Evolutionary conservation across 2,329 filamentous ascomycete species (phyloP).

Genomic region (Pseudovirgaria hyperparasitica): DNA sequence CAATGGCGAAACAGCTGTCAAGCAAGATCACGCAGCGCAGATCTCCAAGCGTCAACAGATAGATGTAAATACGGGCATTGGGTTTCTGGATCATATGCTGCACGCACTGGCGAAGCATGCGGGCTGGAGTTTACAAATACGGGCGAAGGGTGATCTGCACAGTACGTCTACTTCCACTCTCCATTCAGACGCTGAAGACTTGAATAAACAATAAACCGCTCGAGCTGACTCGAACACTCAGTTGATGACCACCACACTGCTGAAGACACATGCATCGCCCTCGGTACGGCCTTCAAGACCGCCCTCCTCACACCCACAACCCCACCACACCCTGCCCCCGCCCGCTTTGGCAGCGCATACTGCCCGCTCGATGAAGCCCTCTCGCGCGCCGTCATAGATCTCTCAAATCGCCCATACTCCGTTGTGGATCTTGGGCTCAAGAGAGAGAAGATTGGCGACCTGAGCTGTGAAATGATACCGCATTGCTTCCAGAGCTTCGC

Average conservation of each 20-base stretch:
- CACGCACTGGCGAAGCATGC: slow-evolving; percentile 93
- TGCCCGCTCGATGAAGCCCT: slow-evolving; percentile 91
- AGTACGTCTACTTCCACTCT: slow-evolving; percentile 48
- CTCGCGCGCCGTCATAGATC: slow-evolving; percentile 83
- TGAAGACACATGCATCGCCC: slow-evolving; percentile 86
- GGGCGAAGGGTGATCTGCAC: slow-evolving; percentile 80
- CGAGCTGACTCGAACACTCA: slow-evolving; percentile 21
- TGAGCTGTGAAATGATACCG: slow-evolving; percentile 93
- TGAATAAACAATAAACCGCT: slow-evolving; percentile 1
- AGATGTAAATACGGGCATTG: slow-evolving; percentile 81
- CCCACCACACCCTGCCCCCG: no score
- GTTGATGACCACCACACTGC: slow-evolving; percentile 98
- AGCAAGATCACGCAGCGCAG: slow-evolving; percentile 67
- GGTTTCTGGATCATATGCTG: slow-evolving; percentile 97
- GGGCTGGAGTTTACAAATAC: slow-evolving; percentile 78
- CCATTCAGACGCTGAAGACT: background rate
- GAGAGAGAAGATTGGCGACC: slow-evolving; percentile 85
- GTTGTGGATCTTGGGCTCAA: slow-evolving; percentile 74
- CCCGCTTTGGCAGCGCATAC: slow-evolving; percentile 85
- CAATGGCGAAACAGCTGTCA: slow-evolving; percentile 19
- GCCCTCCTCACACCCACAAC: slow-evolving; percentile 64
- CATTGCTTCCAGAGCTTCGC: slow-evolving; percentile 94
- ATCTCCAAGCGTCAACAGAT: slow-evolving; percentile 75
- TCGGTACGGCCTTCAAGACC: slow-evolving; percentile 71
- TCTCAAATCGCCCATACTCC: slow-evolving; percentile 80